A percentile compares a stretch with the other conserved stretches of the same genome.
Evolutionary conservation across 768 basidiomycete genomes (phyloP).

Genomic region (Tylopilus intermedius): DNA sequence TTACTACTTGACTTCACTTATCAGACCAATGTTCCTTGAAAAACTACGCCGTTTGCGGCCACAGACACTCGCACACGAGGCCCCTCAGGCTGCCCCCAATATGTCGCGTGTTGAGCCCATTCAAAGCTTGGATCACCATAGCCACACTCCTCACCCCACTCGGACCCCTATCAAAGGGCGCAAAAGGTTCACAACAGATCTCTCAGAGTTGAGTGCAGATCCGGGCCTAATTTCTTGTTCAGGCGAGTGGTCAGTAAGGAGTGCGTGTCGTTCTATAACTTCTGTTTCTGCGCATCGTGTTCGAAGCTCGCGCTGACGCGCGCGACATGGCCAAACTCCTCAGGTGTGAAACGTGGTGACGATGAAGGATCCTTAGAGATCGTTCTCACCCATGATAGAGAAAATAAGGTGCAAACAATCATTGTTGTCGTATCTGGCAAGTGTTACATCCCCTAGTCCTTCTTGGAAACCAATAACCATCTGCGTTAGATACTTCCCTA

Average conservation of each 20-base stretch:
- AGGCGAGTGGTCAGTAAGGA: constrained; percentile 37
- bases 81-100: no score
- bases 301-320: neutral
- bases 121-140: no score
- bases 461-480: neutral
- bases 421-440: constrained; percentile 49
- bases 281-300: neutral
- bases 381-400: constrained; percentile 25
- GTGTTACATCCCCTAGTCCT: constrained; percentile 3
- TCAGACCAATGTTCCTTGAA: no score
- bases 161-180: constrained; percentile 44
- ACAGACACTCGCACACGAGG: no score
- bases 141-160: neutral
- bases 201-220: constrained; percentile 41
- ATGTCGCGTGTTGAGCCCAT: no score
- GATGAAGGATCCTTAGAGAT: constrained; percentile 65
- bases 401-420: constrained; percentile 15
- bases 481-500: constrained; percentile 53
- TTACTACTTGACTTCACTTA: no score
- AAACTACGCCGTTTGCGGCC: no score
- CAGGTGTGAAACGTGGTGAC: constrained; percentile 52
- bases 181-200: constrained; percentile 53
- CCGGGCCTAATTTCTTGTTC: constrained; percentile 33
- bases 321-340: no score
- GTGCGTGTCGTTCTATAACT: constrained; percentile 30